phyloP scores from a whole-genome alignment of 305 asterid genomes.

The Fraxinus velutina region DNA sequence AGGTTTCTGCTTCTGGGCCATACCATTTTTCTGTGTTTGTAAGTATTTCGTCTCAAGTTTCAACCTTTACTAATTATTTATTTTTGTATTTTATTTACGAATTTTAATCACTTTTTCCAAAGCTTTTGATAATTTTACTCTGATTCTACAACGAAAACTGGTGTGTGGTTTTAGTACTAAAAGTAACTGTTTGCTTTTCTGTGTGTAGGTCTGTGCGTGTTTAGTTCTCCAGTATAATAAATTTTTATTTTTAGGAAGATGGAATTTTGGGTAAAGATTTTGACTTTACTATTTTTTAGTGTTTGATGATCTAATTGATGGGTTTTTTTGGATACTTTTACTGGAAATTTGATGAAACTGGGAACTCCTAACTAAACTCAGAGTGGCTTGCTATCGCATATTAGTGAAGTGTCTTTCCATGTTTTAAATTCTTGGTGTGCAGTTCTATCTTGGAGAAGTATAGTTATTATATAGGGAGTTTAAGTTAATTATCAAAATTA shows the following conservation, averaged over 20 bases:
- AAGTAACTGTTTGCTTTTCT: not conserved
- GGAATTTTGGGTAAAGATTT: not conserved
- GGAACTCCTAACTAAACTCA: not conserved
- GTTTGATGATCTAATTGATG: not conserved
- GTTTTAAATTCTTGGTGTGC: not conserved
- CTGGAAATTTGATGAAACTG: not conserved
- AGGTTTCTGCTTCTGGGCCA: not conserved
- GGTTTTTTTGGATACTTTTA: conserved; percentile 15
- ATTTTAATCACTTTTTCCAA: not conserved
- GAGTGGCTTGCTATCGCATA: not conserved
- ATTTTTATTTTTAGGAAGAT: not conserved
- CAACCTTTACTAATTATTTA: not conserved
- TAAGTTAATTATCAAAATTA: not conserved
- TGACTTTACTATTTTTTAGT: not conserved
- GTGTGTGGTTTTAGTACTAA: not conserved
- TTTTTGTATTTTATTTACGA: not conserved
- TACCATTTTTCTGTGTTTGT: not conserved
- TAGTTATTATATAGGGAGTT: not conserved
- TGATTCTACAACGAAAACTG: conserved; percentile 7
- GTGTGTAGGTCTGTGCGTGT: not conserved
- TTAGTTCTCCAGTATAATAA: not conserved
- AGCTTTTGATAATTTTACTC: not conserved
- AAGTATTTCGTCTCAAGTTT: not conserved
- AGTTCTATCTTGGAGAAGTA: conserved; percentile 17
- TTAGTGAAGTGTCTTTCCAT: not conserved